These are phyloP conservation scores for Xylaria sp. DNA, from an alignment of 2,329 filamentous ascomycete species.

Conservation along the genomic window DNA sequence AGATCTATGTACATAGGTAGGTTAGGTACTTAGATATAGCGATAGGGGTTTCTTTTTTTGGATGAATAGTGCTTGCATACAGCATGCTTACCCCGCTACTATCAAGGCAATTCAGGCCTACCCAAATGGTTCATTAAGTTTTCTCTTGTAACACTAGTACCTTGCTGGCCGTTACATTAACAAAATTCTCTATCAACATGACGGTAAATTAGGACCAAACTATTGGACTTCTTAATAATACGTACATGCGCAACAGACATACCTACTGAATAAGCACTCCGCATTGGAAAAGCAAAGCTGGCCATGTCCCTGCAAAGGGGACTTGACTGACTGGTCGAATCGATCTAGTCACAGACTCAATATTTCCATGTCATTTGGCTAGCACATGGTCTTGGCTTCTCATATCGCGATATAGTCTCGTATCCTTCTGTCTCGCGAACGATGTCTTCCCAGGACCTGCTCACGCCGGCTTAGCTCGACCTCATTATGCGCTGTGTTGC, in stretches of 20 bases:
- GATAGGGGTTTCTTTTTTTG: neutral
- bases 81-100: neutral
- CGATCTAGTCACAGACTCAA: conserved; percentile 1
- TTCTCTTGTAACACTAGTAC: neutral
- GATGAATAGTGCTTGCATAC: neutral
- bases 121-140: neutral
- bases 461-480: conserved; percentile 3
- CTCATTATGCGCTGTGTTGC: conserved; percentile 6
- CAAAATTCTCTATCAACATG: neutral
- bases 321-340: neutral
- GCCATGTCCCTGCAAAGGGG: neutral
- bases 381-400: neutral
- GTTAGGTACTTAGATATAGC: neutral
- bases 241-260: neutral
- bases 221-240: neutral
- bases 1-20: no score
- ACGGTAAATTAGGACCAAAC: neutral
- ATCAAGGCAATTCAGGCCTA: neutral
- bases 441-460: neutral
- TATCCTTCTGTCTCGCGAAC: conserved; percentile 22
- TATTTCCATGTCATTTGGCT: neutral
- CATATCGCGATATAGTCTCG: conserved; percentile 19
- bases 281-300: neutral
- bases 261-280: neutral
- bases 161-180: no score